Conservation (phyloP, 208 protist species). For the Leptomonas seymouri region DNA sequence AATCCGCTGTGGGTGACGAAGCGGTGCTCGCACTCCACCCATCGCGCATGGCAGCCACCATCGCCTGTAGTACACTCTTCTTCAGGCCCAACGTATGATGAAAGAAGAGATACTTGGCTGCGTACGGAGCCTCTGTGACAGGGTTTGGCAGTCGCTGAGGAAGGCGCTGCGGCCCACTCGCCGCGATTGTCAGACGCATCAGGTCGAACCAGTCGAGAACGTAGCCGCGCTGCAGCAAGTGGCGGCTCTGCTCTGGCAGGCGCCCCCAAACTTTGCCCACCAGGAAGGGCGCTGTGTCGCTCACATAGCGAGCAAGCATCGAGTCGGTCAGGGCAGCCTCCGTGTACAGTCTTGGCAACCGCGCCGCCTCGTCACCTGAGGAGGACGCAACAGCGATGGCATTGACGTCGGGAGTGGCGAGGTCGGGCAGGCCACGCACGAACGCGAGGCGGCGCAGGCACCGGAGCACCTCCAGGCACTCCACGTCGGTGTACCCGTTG, state of each 20-base stretch:
- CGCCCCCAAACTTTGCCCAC: slow-evolving; percentile 74
- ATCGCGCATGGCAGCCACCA: slow-evolving; percentile 39
- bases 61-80: slow-evolving; percentile 35
- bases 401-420: slow-evolving; percentile 31
- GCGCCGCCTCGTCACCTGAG: background rate
- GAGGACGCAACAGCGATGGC: slow-evolving; percentile 12
- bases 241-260: slow-evolving; percentile 72
- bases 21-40: background rate
- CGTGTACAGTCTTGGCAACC: slow-evolving; percentile 46
- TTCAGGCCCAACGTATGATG: slow-evolving; percentile 69
- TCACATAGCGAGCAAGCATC: slow-evolving; percentile 56
- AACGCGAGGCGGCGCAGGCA: slow-evolving; percentile 77
- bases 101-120: slow-evolving; percentile 82
- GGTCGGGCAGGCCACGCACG: slow-evolving; percentile 52
- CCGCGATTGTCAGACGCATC: slow-evolving; percentile 67
- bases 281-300: slow-evolving; percentile 70
- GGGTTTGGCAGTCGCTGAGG: slow-evolving; percentile 72
- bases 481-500: slow-evolving; percentile 48
- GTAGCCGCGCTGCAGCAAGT: slow-evolving; percentile 52
- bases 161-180: slow-evolving; percentile 44
- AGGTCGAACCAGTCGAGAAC: slow-evolving; percentile 85
- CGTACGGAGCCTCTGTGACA: slow-evolving; percentile 62
- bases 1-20: background rate
- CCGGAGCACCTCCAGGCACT: slow-evolving; percentile 84
- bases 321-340: slow-evolving; percentile 41